phyloP scores from a whole-genome alignment of 768 basidiomycete genomes.

The Pleurotus eryngii region DNA sequence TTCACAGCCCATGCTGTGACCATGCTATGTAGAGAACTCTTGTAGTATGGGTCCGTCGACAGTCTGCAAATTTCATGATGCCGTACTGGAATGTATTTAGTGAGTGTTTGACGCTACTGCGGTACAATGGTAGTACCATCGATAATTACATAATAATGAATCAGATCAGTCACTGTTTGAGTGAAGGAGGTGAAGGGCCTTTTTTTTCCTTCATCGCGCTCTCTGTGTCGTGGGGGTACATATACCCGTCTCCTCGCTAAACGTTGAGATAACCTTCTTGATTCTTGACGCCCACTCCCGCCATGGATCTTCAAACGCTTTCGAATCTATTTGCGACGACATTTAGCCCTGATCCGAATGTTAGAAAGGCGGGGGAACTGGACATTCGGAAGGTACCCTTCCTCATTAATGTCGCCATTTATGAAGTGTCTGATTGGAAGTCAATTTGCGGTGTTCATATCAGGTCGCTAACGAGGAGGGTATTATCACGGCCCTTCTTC shows the following conservation, averaged over 20 bases:
- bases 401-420: neutral
- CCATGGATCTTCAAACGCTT: slow-evolving; percentile 74
- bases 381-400: slow-evolving; percentile 75
- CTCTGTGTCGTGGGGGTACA: neutral
- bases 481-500: slow-evolving; percentile 77
- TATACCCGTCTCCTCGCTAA: neutral
- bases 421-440: neutral
- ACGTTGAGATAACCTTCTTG: neutral
- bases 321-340: slow-evolving; percentile 79
- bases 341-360: slow-evolving; percentile 81
- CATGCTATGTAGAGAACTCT: no score
- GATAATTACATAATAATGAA: slow-evolving; percentile 8
- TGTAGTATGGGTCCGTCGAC: no score
- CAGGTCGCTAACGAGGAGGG: slow-evolving; percentile 81
- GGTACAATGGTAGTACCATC: neutral
- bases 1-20: no score
- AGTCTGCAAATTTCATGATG: no score
- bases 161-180: slow-evolving; percentile 5
- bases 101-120: no score
- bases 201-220: slow-evolving; percentile 6
- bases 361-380: slow-evolving; percentile 81
- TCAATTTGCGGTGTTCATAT: slow-evolving; percentile 12
- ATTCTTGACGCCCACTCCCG: neutral
- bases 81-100: no score
- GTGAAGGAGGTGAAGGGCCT: neutral